Evolutionary conservation across 306 rosid genomes (phyloP).

Genomic region (Castanospermum australe): DNA sequence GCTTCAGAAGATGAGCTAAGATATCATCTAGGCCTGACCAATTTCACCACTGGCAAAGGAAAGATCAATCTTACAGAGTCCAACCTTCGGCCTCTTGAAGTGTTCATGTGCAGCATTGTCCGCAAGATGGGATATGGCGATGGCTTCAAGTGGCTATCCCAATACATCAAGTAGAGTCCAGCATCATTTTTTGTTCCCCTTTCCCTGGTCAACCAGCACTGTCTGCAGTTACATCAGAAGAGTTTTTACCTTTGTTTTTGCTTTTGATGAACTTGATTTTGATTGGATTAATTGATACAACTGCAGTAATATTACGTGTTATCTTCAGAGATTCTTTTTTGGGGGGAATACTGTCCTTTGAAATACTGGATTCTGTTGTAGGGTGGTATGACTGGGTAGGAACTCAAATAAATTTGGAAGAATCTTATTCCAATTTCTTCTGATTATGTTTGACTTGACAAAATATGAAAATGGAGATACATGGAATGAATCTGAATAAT

Average conservation of each 20-base stretch:
- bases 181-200: constrained; percentile 13
- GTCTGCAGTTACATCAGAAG: constrained; percentile 42
- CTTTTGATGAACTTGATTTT: constrained; percentile 7
- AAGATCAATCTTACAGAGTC: constrained; percentile 64
- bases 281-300: constrained; percentile 38
- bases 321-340: constrained; percentile 23
- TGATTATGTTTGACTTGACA: neutral
- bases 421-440: constrained; percentile 12
- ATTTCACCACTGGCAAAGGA: constrained; percentile 86
- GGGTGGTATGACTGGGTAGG: constrained; percentile 26
- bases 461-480: neutral
- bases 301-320: constrained; percentile 38
- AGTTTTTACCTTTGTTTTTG: constrained; percentile 26
- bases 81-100: constrained; percentile 76
- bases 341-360: constrained; percentile 22
- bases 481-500: neutral
- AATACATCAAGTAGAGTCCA: constrained; percentile 67
- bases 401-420: constrained; percentile 31
- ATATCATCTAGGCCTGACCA: constrained; percentile 64
- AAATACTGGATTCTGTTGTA: constrained; percentile 34
- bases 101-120: constrained; percentile 91
- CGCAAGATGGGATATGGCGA: constrained; percentile 91
- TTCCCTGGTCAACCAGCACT: constrained; percentile 24
- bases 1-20: constrained; percentile 86
- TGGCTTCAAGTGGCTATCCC: constrained; percentile 88